Evolutionary conservation across 202 grass and related monocot genomes (phyloP), one percentile per base, ranked within the genome.

Genomic region (Panicum virgatum): DNA sequence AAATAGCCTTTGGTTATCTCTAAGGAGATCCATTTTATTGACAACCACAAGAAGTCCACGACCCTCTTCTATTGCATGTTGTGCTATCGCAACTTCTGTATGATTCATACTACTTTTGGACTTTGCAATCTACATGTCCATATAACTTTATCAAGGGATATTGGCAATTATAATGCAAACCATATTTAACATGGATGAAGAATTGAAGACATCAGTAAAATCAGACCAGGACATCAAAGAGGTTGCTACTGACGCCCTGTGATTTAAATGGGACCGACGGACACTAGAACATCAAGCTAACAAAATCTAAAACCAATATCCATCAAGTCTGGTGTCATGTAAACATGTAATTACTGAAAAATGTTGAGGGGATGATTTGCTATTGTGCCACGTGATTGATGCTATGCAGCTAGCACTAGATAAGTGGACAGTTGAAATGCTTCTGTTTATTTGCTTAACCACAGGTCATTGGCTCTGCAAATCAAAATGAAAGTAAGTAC

Each of bases 11-110:
- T 81, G 75, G 10, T 90, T 94, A 70, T 82, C 86, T 80, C 89
- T 88, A 76, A 98, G 92, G 46, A 98, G 91, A 89, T 98, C 95
- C 92, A 98, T 98, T 92, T 98, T 98, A 69, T 98, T 98, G 58
- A 98, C 92, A 72, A 98, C 46, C 78, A 98, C 92, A 73, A 98
- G 82, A 46, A 98, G 84, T 50, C 92, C 95, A 84, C 92, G 92
- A 5, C 95, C 95, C 88, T 98, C 95, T 93, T 98, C 95, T 76
- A 98, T 89, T 70, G 95, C 86, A 88, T 94, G 92, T 0, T 90
- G 92, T 72, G 95, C 95, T 74, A 98, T 98, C 62, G 93, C 40
- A 69, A 94, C 92, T 85, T 98, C 95, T 34, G 90, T 75, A 80
- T 94, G 95, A 61, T 91, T 93, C 92, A 94, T 91, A 73, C 95